Evolutionary conservation across 2,329 filamentous ascomycete species (phyloP).

Genomic region (Fusarium sambucinum): DNA sequence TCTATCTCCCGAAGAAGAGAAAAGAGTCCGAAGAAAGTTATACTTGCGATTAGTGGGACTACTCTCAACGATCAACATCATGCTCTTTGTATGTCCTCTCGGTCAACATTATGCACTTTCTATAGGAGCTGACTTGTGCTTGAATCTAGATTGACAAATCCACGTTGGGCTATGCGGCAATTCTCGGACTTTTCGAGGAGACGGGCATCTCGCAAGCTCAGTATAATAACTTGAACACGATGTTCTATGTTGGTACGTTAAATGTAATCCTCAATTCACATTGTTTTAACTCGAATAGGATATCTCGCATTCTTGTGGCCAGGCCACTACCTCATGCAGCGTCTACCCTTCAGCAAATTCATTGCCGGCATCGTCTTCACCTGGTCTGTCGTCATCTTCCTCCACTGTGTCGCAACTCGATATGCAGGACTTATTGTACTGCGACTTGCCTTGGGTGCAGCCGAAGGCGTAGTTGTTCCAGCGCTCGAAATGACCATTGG

Average conservation of each 20-base stretch:
- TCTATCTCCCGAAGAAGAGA: slow-evolving; percentile 7
- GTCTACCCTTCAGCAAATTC: not conserved
- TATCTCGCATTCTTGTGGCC: slow-evolving; percentile 24
- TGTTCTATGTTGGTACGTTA: slow-evolving; percentile 21
- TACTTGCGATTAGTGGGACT: slow-evolving; percentile 15
- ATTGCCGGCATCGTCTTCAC: not conserved
- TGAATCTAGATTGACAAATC: slow-evolving; percentile 10
- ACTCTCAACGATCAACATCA: slow-evolving; percentile 7
- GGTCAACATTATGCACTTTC: not conserved
- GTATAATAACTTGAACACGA: slow-evolving; percentile 18
- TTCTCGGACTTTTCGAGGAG: slow-evolving; percentile 56
- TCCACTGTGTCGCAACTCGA: not conserved
- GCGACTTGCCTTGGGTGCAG: not conserved
- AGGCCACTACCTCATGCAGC: slow-evolving; percentile 12
- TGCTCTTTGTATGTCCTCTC: slow-evolving; percentile 9
- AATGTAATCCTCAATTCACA: rapidly evolving
- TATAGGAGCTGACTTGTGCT: rapidly evolving
- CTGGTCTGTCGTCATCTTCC: not conserved
- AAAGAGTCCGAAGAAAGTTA: slow-evolving; percentile 10
- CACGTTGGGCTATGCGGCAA: slow-evolving; percentile 55
- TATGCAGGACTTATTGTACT: not conserved
- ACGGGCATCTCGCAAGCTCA: slow-evolving; percentile 20
- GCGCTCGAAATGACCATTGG: not conserved
- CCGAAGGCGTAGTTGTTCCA: not conserved
- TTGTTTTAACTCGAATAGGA: not conserved